phyloP scores from a whole-genome alignment of 2,329 filamentous ascomycete genomes.

The Emergomyces africanus region DNA sequence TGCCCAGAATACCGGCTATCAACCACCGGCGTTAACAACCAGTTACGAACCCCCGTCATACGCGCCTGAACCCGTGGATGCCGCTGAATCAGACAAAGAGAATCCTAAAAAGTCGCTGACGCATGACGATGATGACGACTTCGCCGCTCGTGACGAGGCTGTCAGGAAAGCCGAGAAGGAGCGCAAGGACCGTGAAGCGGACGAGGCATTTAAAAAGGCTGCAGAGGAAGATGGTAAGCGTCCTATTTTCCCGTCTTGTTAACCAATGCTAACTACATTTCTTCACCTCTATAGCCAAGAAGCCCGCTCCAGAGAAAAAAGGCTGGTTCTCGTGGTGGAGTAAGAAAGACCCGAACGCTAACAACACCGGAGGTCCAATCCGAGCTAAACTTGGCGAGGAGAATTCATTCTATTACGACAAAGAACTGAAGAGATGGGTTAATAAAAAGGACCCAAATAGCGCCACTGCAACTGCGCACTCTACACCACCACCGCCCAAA shows the following conservation, averaged over 20 bases:
- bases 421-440: conserved; percentile 94
- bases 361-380: conserved; percentile 49
- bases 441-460: conserved; percentile 76
- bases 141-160: conserved; percentile 41
- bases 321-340: conserved; percentile 79
- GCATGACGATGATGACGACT: conserved; percentile 64
- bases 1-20: conserved; percentile 20
- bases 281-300: conserved; percentile 23
- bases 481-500: conserved; percentile 69
- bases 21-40: conserved; percentile 17
- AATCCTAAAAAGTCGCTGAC: conserved; percentile 64
- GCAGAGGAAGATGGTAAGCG: conserved; percentile 54
- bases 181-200: conserved; percentile 64
- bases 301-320: conserved; percentile 26
- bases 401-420: conserved; percentile 86
- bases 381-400: conserved; percentile 89
- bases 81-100: conserved; percentile 37
- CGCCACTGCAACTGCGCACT: conserved; percentile 44
- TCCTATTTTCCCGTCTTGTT: background rate
- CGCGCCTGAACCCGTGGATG: conserved; percentile 36
- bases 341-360: conserved; percentile 49
- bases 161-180: conserved; percentile 47
- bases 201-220: conserved; percentile 73
- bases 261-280: conserved; percentile 32
- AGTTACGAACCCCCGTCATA: conserved; percentile 19